Evolutionary conservation across 1,139 yeast species (phyloP).

Genomic region (Saccharomycopsis hybrid): DNA sequence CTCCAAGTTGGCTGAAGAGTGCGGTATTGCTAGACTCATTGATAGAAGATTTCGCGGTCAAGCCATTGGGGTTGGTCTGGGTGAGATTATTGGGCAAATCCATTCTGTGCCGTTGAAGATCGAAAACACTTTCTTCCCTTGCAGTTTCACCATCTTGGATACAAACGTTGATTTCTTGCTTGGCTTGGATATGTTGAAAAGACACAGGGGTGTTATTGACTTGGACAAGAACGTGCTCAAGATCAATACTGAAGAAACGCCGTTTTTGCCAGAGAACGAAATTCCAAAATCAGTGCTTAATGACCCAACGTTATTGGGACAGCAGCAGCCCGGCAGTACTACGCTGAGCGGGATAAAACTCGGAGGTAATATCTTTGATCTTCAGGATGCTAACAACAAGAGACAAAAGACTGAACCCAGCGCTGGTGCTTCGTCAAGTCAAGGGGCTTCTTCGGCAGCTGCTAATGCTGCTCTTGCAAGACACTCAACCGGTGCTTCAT

Average conservation of each 20-base stretch:
- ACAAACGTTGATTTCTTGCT: constrained; percentile 60
- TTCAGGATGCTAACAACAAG: constrained; percentile 21
- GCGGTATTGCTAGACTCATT: constrained; percentile 67
- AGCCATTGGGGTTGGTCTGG: constrained; percentile 87
- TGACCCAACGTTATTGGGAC: not conserved
- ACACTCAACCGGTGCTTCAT: constrained; percentile 14
- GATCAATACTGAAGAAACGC: constrained; percentile 66
- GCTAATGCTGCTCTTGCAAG: constrained; percentile 24
- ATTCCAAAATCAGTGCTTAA: constrained; percentile 40
- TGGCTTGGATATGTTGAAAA: constrained; percentile 51
- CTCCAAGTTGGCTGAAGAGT: constrained; percentile 64
- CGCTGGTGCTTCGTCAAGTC: constrained; percentile 21
- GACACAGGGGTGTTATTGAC: constrained; percentile 82
- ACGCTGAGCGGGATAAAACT: constrained; percentile 22
- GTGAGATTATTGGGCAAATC: constrained; percentile 72
- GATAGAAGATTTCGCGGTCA: constrained; percentile 77
- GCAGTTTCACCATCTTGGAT: constrained; percentile 78
- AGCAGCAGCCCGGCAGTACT: not conserved
- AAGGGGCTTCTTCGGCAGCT: constrained; percentile 20
- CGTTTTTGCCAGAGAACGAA: constrained; percentile 69
- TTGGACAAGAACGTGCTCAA: constrained; percentile 58
- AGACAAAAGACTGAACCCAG: constrained; percentile 25
- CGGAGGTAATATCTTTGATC: constrained; percentile 33
- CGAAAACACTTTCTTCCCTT: constrained; percentile 62
- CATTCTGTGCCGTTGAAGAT: constrained; percentile 85